Conservation (phyloP, 2,329 filamentous ascomycete genomes). For the Diaporthe batatas region DNA sequence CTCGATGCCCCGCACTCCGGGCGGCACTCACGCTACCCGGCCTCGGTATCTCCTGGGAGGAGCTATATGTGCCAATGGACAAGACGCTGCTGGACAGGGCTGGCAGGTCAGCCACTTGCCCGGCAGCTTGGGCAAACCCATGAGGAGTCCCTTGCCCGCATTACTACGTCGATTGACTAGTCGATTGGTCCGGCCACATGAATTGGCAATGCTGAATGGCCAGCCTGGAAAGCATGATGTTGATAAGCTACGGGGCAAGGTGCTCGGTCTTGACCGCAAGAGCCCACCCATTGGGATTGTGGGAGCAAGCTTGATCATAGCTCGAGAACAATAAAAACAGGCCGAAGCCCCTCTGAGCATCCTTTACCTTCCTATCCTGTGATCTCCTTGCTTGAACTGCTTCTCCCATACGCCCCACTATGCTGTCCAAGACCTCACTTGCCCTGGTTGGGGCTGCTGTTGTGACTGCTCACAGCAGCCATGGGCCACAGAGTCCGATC, state of each 20-base stretch:
- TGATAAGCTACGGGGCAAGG: conserved; percentile 38
- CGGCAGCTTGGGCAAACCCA: conserved; percentile 16
- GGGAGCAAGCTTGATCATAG: conserved; percentile 16
- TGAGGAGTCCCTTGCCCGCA: conserved; percentile 16
- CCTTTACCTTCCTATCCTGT: background rate
- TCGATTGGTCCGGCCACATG: conserved; percentile 27
- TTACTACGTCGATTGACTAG: conserved; percentile 38
- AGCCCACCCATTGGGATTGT: background rate
- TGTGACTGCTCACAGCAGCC: conserved; percentile 70
- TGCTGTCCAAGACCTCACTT: conserved; percentile 51
- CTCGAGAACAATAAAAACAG: conserved; percentile 29
- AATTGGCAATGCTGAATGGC: conserved; percentile 39
- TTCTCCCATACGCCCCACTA: conserved; percentile 41
- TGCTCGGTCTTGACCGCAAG: conserved; percentile 25
- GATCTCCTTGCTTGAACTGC: conserved; percentile 1
- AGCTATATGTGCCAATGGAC: conserved; percentile 13
- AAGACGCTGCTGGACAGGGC: conserved; percentile 26
- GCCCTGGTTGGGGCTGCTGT: conserved; percentile 60
- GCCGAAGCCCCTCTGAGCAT: conserved; percentile 1
- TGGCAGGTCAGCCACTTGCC: conserved; percentile 16
- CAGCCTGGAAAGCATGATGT: conserved; percentile 14
- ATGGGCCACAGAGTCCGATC: conserved; percentile 70
- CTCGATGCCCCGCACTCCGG: conserved; percentile 35
- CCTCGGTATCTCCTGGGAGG: conserved; percentile 33
- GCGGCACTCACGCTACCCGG: conserved; percentile 5